These are phyloP conservation scores for Geosiphon pyriformis DNA, from an alignment of 192 early-diverging fungal genomes.

Conservation along the genomic window DNA sequence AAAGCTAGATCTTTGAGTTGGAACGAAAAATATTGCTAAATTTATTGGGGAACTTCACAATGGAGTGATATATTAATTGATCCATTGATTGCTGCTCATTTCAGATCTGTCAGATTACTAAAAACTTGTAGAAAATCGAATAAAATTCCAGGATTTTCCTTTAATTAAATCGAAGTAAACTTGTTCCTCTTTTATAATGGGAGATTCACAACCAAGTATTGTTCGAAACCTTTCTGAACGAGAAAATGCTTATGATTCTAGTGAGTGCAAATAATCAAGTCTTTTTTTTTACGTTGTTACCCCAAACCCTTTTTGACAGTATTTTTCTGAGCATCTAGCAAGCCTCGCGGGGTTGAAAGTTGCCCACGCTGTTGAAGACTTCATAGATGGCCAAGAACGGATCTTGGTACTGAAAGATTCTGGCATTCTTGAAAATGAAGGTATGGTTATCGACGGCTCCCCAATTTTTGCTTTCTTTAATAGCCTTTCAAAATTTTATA, in stretches of 20 bases:
- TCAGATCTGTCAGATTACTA: too few species aligned
- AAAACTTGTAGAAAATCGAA: too few species aligned
- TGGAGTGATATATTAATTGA: too few species aligned
- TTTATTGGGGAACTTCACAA: too few species aligned
- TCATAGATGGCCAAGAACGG: constrained; percentile 62
- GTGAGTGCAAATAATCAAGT: neutral
- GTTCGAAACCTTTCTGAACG: neutral
- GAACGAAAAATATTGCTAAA: too few species aligned
- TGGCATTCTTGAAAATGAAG: constrained; percentile 57
- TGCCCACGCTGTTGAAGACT: constrained; percentile 62
- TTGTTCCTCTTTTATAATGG: constrained; percentile 1
- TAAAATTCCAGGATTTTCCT: too few species aligned
- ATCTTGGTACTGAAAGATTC: constrained; percentile 87
- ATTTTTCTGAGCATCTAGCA: too few species aligned
- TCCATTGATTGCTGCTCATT: too few species aligned
- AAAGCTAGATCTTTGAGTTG: too few species aligned
- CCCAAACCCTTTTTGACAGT: too few species aligned
- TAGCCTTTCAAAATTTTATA: neutral
- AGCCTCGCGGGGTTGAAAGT: constrained; percentile 73
- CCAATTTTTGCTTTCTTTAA: neutral
- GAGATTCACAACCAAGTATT: neutral
- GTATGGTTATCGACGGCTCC: constrained; percentile 16
- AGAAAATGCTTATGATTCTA: constrained; percentile 10
- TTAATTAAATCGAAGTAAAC: too few species aligned
- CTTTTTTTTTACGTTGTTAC: too few species aligned